Evolutionary conservation across 148 eudicot species (phyloP), one percentile per base, ranked within the genome.

Genomic region (Vaccinium macrocarpon): DNA sequence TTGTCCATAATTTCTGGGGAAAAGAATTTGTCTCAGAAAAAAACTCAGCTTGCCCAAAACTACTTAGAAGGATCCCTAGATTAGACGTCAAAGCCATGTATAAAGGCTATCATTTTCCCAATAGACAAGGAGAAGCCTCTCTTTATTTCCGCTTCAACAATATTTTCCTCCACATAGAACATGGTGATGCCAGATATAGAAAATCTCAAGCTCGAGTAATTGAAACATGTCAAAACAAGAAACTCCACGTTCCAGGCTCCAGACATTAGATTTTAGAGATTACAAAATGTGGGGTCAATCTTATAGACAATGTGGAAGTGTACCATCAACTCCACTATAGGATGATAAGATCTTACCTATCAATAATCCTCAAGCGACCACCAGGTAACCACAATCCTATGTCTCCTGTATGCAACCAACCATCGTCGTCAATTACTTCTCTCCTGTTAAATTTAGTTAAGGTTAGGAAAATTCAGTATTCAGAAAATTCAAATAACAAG

Each of bases 371-470:
- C 86, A 96, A 90, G 80, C 98, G 98, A 61, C 98, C 99, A 83
- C 97, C 93, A 82, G 97, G 90, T 75, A 89, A 86, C 98, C 98
- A 94, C 84, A 89, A 81, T 27, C 99, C 99, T 79, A 96, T 93
- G 88, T 96, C 99, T 82, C 99, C 99, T 27, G 98, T 94, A 83
- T 96, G 98, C 88, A 96, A 92, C 99, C 99, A 96, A 82, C 95
- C 93, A 64, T 96, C 98, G 57, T 90, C 93, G 87, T 96, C 99
- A 86, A 94, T 81, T 51, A 91, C 94, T 92, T 96, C 99, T 88
- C 91, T 90, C 93, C 99, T 96, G 93, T 81, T 32, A 71, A 78
- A 59, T 79, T 79, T 85, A 6, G 70, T 71, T 12, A 7, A 1
- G 10, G 7, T 29, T 68, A 68, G 73, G 32, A 4, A 13, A 12